Conservation (phyloP, 192 early-diverging fungal genomes). For the Entrophospora sp. region DNA sequence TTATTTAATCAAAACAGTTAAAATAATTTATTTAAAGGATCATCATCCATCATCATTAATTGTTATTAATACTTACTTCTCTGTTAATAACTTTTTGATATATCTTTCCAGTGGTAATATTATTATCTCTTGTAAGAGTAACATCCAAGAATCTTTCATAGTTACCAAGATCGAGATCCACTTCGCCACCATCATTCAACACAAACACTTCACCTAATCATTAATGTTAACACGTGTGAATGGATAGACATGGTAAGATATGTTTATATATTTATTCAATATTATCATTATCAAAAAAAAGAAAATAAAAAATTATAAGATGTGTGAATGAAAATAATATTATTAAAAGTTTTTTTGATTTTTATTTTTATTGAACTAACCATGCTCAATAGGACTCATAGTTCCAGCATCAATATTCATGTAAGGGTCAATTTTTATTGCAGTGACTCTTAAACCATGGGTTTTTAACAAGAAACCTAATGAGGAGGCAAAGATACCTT, state of each 20-base stretch:
- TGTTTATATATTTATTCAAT: too few species aligned
- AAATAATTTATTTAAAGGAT: too few species aligned
- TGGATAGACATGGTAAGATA: too few species aligned
- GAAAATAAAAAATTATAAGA: too few species aligned
- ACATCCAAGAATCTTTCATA: constrained; percentile 97
- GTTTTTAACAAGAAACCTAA: constrained; percentile 91
- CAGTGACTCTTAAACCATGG: constrained; percentile 81
- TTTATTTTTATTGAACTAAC: too few species aligned
- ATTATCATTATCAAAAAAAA: too few species aligned
- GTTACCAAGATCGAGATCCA: constrained; percentile 97
- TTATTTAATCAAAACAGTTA: too few species aligned
- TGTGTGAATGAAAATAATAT: too few species aligned
- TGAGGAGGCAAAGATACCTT: constrained; percentile 96
- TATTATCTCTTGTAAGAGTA: constrained; percentile 88
- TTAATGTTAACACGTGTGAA: too few species aligned
- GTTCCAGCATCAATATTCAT: constrained; percentile 98
- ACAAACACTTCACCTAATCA: constrained; percentile 95
- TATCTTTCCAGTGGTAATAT: constrained; percentile 99
- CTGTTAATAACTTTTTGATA: constrained; percentile 92
- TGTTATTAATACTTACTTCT: too few species aligned
- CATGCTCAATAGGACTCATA: constrained; percentile 93
- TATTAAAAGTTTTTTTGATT: too few species aligned
- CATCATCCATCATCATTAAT: too few species aligned
- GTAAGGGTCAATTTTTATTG: constrained; percentile 99
- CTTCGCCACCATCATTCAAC: constrained; percentile 95